phyloP scores from a whole-genome alignment of 2,329 filamentous ascomycete species.

The Nemania serpens region DNA sequence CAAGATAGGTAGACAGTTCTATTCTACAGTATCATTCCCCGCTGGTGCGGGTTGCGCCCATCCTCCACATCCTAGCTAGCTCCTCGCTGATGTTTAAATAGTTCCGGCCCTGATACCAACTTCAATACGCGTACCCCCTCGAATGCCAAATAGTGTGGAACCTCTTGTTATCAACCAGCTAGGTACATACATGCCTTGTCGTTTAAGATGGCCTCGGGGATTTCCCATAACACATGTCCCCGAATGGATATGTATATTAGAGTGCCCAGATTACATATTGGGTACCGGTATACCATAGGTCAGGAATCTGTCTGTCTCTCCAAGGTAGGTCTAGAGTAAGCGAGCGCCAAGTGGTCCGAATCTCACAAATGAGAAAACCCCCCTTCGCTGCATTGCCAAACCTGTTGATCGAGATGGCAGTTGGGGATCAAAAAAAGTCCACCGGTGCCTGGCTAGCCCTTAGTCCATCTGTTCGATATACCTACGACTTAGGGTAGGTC shows the following conservation, averaged over 20 bases:
- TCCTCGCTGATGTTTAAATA: conserved; percentile 8
- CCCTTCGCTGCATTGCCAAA: not conserved
- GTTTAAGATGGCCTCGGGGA: no score
- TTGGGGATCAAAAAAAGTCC: conserved; percentile 20
- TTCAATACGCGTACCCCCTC: conserved; percentile 16
- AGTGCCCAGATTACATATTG: no score
- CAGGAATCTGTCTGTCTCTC: not conserved
- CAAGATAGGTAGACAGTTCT: not conserved
- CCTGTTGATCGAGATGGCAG: conserved; percentile 22
- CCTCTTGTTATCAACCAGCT: not conserved
- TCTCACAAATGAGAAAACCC: conserved; percentile 6
- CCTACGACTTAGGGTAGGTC: not conserved
- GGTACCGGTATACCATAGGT: no score
- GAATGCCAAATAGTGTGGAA: conserved; percentile 15
- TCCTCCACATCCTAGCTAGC: conserved; percentile 9
- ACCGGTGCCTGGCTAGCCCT: conserved; percentile 22
- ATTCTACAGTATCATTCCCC: no score
- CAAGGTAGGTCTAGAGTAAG: not conserved
- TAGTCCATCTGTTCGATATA: conserved; percentile 10
- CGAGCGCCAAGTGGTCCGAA: conserved; percentile 14
- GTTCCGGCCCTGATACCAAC: conserved; percentile 13
- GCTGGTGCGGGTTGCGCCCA: no score
- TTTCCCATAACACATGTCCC: no score
- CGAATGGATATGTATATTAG: no score
- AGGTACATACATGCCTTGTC: no score